Percentiles rank a stretch among this genome's conserved stretches.
These are phyloP conservation scores for Quercus phellos DNA, from an alignment of 331 rosid genomes.

Conservation along the genomic window DNA sequence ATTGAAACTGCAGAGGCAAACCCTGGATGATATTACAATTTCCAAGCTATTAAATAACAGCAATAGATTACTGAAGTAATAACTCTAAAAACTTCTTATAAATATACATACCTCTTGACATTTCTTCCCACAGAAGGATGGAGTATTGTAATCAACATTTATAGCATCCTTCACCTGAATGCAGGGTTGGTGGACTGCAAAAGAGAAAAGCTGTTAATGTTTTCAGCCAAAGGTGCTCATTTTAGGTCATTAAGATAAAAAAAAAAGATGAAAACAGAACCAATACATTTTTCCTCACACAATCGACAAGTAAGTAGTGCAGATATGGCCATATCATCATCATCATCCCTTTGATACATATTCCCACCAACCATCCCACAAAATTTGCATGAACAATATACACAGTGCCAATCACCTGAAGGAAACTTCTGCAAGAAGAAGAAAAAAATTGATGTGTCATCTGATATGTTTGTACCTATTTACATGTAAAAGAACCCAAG, in stretches of 20 bases:
- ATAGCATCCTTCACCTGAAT: constrained; percentile 33
- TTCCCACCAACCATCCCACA: constrained; percentile 54
- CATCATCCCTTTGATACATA: constrained; percentile 26
- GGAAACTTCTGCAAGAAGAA: constrained; percentile 70
- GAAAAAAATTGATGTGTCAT: constrained; percentile 5
- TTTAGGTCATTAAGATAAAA: constrained; percentile 2
- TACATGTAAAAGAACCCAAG: constrained; percentile 6
- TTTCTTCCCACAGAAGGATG: constrained; percentile 59
- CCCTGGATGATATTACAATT: neutral
- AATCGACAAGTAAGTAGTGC: constrained; percentile 46
- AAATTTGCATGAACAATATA: constrained; percentile 86
- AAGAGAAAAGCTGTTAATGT: constrained; percentile 17
- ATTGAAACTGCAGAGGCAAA: neutral
- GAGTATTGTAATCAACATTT: constrained; percentile 25
- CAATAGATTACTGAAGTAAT: constrained; percentile 17
- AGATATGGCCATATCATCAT: constrained; percentile 28
- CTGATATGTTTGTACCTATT: constrained; percentile 10
- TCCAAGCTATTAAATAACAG: constrained; percentile 10
- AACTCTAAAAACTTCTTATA: constrained; percentile 63
- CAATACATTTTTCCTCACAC: constrained; percentile 81
- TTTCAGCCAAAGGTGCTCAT: constrained; percentile 10
- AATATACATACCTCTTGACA: constrained; percentile 59
- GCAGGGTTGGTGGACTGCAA: constrained; percentile 68
- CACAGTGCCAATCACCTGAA: constrained; percentile 88
- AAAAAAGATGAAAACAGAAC: constrained; percentile 3